A percentile compares a stretch with the other conserved stretches of the same genome.
Evolutionary conservation across 805 yeast genomes (phyloP).

Genomic region (Kuraishia floccosa): DNA sequence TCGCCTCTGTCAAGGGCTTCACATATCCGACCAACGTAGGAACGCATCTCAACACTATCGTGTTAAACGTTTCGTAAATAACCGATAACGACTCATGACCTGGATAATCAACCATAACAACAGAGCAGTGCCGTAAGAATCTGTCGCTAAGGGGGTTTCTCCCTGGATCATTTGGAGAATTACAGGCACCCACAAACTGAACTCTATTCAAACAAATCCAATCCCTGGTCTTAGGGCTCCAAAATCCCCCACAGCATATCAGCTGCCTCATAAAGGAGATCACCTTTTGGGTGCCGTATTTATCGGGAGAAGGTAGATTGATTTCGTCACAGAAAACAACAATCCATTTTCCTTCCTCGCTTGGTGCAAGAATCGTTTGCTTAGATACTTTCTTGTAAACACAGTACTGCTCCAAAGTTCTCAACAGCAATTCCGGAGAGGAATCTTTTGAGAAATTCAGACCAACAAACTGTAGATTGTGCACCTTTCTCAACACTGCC

Average conservation of each 20-base stretch:
- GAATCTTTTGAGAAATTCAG: conserved; percentile 82
- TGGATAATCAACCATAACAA: conserved; percentile 76
- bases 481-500: conserved; percentile 48
- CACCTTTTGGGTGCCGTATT: conserved; percentile 62
- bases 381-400: conserved; percentile 36
- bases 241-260: conserved; percentile 66
- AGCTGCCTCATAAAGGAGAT: conserved; percentile 67
- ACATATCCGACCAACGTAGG: conserved; percentile 52
- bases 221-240: conserved; percentile 43
- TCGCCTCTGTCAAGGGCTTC: conserved; percentile 42
- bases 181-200: conserved; percentile 93
- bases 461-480: conserved; percentile 48
- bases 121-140: conserved; percentile 53
- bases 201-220: conserved; percentile 62
- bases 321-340: conserved; percentile 89
- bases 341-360: conserved; percentile 51
- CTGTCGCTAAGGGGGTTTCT: conserved; percentile 46
- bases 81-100: conserved; percentile 45
- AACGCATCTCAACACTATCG: conserved; percentile 43
- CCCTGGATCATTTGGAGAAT: conserved; percentile 78
- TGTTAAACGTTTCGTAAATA: conserved; percentile 52
- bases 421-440: conserved; percentile 45
- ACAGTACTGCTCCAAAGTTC: conserved; percentile 65
- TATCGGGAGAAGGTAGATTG: conserved; percentile 66
- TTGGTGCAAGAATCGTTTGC: conserved; percentile 50